Percentiles rank a stretch among this genome's conserved stretches.
phyloP scores from a whole-genome alignment of 768 basidiomycete genomes.

The Macrolepiota albuminosa region DNA sequence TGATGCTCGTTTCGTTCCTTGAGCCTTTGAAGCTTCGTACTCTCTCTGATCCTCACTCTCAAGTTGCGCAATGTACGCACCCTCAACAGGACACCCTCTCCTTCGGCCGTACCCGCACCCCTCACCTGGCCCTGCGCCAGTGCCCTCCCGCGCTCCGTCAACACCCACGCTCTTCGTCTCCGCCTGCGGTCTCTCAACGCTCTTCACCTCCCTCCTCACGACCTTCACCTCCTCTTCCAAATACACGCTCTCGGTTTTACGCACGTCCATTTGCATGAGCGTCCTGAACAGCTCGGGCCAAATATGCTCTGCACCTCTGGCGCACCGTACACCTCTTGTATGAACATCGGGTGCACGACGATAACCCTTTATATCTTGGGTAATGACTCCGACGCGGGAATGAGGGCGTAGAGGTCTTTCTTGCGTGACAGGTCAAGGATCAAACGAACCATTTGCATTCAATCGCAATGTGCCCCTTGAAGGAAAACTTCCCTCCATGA shows the following conservation, averaged over 20 bases:
- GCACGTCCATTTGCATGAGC: conserved; percentile 87
- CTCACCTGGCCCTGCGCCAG: no score
- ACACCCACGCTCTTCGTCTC: no score
- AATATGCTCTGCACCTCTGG: conserved; percentile 93
- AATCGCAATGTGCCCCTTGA: no score
- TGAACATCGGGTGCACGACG: conserved; percentile 81
- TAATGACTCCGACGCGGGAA: conserved; percentile 75
- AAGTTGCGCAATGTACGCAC: no score
- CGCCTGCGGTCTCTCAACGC: conserved; percentile 49
- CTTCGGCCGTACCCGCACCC: no score
- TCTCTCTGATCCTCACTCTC: no score
- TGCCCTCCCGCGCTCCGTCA: no score
- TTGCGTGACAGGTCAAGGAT: conserved; percentile 40
- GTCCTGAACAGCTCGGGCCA: conserved; percentile 81
- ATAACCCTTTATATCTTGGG: conserved; percentile 76
- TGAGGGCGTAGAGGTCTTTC: conserved; percentile 92
- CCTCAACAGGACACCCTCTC: no score
- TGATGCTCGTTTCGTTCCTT: no score
- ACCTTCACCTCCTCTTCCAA: conserved; percentile 89
- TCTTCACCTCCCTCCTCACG: conserved; percentile 84
- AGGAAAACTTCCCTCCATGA: no score
- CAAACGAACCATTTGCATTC: no score
- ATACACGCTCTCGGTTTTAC: conserved; percentile 93
- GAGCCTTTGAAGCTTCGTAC: no score
- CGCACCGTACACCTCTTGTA: conserved; percentile 89